A percentile compares a stretch with the other conserved stretches of the same genome.
phyloP scores from a whole-genome alignment of 2,329 filamentous ascomycete species.

The Cercospora sesami region DNA sequence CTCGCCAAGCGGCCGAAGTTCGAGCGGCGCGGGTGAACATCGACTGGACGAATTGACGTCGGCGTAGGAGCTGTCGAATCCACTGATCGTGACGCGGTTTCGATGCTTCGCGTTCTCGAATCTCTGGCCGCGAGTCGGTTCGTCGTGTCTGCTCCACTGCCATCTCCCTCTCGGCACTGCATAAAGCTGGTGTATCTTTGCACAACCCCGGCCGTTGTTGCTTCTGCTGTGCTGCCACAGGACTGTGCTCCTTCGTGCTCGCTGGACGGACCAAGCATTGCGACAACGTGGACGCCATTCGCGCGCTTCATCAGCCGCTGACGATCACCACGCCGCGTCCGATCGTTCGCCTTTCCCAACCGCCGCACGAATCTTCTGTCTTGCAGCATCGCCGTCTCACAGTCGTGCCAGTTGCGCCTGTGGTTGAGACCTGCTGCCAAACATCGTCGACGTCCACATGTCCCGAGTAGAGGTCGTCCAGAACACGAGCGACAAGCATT shows the following conservation, averaged over 20 bases:
- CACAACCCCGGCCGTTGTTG: background rate
- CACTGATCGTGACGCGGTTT: background rate
- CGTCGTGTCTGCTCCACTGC: background rate
- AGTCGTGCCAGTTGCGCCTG: background rate
- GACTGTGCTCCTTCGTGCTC: no score
- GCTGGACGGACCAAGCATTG: background rate
- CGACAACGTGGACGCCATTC: constrained; percentile 5
- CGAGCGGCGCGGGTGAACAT: background rate
- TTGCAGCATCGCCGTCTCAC: background rate
- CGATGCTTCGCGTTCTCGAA: background rate
- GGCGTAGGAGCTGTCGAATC: background rate
- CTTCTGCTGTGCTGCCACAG: background rate
- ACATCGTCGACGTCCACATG: background rate
- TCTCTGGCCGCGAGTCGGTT: background rate
- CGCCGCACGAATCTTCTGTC: background rate
- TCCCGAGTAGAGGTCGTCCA: background rate
- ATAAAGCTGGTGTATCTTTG: background rate
- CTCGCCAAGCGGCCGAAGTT: constrained; percentile 9
- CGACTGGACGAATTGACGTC: background rate
- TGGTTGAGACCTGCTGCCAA: background rate
- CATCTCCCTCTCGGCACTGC: background rate
- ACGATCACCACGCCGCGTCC: background rate
- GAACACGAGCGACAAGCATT: background rate
- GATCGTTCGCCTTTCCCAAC: background rate
- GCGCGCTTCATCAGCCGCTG: background rate